phyloP scores from a whole-genome alignment of 495 filamentous ascomycete species.

The Neurospora pannonica region DNA sequence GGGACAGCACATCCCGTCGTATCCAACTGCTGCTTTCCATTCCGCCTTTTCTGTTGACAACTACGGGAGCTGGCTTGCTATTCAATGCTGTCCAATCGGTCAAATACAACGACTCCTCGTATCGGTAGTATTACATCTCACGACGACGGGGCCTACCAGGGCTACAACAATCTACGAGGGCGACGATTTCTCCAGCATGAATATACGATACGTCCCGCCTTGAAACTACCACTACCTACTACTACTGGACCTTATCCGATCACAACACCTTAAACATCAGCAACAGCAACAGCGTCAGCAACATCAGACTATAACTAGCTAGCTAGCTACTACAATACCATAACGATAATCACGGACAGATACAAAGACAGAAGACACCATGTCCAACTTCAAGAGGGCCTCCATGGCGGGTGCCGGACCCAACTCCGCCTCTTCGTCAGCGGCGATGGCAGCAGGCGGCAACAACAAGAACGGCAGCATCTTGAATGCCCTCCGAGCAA shows the following conservation, averaged over 20 bases:
- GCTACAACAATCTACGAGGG: too few species aligned
- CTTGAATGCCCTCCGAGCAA: conserved; percentile 62
- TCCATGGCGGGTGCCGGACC: conserved; percentile 3
- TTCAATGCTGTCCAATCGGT: not conserved
- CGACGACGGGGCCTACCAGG: not conserved
- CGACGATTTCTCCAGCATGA: not conserved
- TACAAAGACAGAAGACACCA: not conserved
- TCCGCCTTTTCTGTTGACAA: not conserved
- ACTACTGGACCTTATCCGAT: not conserved
- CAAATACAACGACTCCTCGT: not conserved
- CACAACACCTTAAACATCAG: not conserved
- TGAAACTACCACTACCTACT: not conserved
- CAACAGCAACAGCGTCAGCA: not conserved
- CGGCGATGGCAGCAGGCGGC: not conserved
- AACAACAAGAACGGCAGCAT: conserved; percentile 36
- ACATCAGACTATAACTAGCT: not conserved
- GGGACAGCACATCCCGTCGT: not conserved
- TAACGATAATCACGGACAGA: not conserved
- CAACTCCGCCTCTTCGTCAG: not conserved
- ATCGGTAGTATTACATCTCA: not conserved
- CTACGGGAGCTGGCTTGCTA: not conserved
- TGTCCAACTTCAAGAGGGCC: conserved; percentile 16
- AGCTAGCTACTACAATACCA: not conserved
- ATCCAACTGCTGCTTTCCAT: not conserved
- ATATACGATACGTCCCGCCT: not conserved